phyloP scores from a whole-genome alignment of 441 rosid genomes.

The Gossypium schwendimanii region DNA sequence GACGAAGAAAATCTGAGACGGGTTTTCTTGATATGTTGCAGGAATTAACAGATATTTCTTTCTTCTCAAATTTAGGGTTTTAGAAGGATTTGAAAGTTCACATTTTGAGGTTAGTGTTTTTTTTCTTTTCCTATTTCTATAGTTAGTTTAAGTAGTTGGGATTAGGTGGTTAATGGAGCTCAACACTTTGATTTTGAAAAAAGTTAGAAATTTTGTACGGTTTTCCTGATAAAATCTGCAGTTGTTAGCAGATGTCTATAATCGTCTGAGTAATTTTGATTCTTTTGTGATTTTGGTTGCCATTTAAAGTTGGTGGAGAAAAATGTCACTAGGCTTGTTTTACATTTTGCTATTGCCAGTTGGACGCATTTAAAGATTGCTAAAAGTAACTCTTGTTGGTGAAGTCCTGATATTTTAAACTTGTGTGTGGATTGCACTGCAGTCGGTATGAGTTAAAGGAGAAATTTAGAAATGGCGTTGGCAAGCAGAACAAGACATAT shows the following conservation, averaged over 20 bases:
- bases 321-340: not conserved
- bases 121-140: not conserved
- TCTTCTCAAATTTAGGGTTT: not conserved
- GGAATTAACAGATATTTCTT: constrained; percentile 2
- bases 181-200: not conserved
- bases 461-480: constrained; percentile 40
- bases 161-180: constrained; percentile 14
- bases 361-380: not conserved
- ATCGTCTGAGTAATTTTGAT: not conserved
- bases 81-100: not conserved
- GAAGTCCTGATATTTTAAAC: not conserved
- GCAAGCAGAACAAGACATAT: constrained; percentile 62
- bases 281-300: not conserved
- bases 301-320: not conserved
- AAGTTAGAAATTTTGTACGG: not conserved
- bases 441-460: constrained; percentile 3
- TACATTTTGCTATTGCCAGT: not conserved
- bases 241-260: not conserved
- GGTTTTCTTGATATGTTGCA: constrained; percentile 19
- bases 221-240: not conserved
- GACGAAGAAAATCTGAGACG: constrained; percentile 21
- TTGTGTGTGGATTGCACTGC: not conserved
- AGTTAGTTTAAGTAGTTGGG: constrained; percentile 14
- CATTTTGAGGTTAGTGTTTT: constrained; percentile 12
- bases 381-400: not conserved